Conservation (phyloP, 805 yeast species). For the Blastobotrys peoriensis region DNA sequence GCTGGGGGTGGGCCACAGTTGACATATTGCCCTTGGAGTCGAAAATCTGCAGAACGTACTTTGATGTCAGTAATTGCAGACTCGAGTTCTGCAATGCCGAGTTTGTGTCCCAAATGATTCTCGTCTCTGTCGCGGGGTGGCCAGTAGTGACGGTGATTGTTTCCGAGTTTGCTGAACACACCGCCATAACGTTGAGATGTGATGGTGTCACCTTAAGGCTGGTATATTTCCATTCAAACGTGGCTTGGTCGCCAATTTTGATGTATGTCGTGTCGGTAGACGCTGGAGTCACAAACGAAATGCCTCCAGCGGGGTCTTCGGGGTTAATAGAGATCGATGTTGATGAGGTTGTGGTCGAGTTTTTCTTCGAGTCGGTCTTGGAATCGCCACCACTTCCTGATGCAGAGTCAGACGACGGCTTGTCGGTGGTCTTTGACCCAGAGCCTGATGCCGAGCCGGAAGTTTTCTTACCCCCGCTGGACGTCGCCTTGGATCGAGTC, state of each 20-base stretch:
- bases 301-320: constrained; percentile 32
- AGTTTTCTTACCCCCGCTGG: constrained; percentile 1
- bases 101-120: constrained; percentile 34
- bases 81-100: constrained; percentile 23
- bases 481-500: too few species aligned
- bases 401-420: constrained; percentile 1
- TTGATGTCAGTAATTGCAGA: constrained; percentile 28
- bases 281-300: constrained; percentile 30
- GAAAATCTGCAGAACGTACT: constrained; percentile 33
- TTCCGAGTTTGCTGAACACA: constrained; percentile 32
- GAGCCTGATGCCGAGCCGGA: constrained; percentile 1
- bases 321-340: constrained; percentile 29
- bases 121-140: constrained; percentile 25
- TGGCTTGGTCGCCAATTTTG: constrained; percentile 33
- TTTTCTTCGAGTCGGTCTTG: constrained; percentile 4
- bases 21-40: constrained; percentile 27
- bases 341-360: constrained; percentile 15
- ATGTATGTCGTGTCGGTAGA: constrained; percentile 32
- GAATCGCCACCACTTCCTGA: background rate
- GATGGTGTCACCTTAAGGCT: constrained; percentile 31
- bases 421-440: constrained; percentile 2
- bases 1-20: constrained; percentile 23
- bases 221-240: constrained; percentile 37
- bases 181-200: constrained; percentile 33
- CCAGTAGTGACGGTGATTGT: constrained; percentile 34